These are phyloP conservation scores for Pseudozyma tsukubaensis DNA, from an alignment of 1,284 basidiomycete species.

Conservation along the genomic window DNA sequence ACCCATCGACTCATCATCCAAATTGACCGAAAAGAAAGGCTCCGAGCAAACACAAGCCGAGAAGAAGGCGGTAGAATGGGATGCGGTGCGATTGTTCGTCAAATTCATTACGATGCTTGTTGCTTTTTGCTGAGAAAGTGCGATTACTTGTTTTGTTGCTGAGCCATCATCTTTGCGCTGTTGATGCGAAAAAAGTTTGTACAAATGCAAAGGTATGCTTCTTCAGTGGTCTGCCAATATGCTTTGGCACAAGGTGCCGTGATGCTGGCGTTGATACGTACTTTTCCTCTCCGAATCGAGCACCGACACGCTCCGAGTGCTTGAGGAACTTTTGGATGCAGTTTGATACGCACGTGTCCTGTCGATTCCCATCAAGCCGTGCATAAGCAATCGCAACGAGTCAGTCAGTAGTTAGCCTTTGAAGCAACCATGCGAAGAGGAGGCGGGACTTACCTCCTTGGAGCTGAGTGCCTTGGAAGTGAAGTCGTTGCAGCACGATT, in stretches of 20 bases:
- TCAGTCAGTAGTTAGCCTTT: too few relatives aligned
- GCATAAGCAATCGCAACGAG: too few relatives aligned
- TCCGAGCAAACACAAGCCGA: too few relatives aligned
- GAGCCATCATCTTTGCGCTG: slow-evolving; percentile 47
- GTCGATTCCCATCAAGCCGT: too few relatives aligned
- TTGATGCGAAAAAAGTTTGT: background rate
- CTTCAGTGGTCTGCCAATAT: too few relatives aligned
- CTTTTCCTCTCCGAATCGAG: slow-evolving; percentile 76
- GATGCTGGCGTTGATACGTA: slow-evolving; percentile 24
- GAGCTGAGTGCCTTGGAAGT: slow-evolving; percentile 90
- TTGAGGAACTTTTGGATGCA: slow-evolving; percentile 94
- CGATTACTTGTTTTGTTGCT: slow-evolving; percentile 48
- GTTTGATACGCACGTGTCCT: slow-evolving; percentile 74
- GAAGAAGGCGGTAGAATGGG: too few relatives aligned
- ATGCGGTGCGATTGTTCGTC: background rate
- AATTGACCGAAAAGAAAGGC: too few relatives aligned
- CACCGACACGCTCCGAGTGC: slow-evolving; percentile 92
- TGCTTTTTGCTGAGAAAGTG: too few relatives aligned
- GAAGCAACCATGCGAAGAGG: too few relatives aligned
- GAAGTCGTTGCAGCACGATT: slow-evolving; percentile 93
- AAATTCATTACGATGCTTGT: slow-evolving; percentile 7
- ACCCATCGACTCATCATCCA: background rate
- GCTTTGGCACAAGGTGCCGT: background rate
- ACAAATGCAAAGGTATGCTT: background rate
- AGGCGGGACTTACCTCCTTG: slow-evolving; percentile 80